Conservation (phyloP, 345 rosid species). For the Anastatica hierochuntica region DNA sequence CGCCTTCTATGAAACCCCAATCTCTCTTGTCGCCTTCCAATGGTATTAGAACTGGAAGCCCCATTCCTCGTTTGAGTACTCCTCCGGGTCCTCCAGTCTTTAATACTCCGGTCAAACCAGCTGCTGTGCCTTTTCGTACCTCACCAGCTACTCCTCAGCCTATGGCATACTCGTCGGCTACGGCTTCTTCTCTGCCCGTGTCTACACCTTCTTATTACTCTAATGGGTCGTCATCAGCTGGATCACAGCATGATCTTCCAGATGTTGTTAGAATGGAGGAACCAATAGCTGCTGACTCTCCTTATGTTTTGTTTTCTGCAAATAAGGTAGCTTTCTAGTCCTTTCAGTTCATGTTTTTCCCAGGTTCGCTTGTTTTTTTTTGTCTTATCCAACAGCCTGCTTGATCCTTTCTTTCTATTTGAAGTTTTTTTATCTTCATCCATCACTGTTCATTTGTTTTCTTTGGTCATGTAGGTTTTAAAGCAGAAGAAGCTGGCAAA, state of each 20-base stretch:
- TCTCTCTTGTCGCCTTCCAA: constrained; percentile 48
- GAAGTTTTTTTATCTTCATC: background rate
- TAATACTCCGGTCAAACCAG: constrained; percentile 77
- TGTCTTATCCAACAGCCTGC: background rate
- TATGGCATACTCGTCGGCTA: constrained; percentile 55
- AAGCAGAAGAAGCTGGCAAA: constrained; percentile 86
- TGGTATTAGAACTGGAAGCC: constrained; percentile 60
- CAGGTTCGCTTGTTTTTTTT: background rate
- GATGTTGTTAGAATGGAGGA: constrained; percentile 45
- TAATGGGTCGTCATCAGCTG: constrained; percentile 53
- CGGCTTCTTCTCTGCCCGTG: constrained; percentile 58
- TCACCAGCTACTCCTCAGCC: constrained; percentile 94
- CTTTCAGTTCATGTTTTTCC: constrained; percentile 1
- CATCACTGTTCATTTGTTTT: background rate
- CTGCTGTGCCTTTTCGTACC: constrained; percentile 88
- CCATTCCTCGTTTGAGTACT: constrained; percentile 69
- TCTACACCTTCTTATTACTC: constrained; percentile 71
- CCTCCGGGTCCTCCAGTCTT: constrained; percentile 95
- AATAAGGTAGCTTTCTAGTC: constrained; percentile 46
- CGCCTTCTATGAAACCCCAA: constrained; percentile 45
- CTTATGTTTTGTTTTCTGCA: constrained; percentile 69
- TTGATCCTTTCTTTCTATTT: background rate
- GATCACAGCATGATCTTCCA: constrained; percentile 43
- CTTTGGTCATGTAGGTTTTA: constrained; percentile 41
- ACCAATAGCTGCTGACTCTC: constrained; percentile 35